phyloP scores from a whole-genome alignment of 2,329 filamentous ascomycete species.

The Eutypa lata region DNA sequence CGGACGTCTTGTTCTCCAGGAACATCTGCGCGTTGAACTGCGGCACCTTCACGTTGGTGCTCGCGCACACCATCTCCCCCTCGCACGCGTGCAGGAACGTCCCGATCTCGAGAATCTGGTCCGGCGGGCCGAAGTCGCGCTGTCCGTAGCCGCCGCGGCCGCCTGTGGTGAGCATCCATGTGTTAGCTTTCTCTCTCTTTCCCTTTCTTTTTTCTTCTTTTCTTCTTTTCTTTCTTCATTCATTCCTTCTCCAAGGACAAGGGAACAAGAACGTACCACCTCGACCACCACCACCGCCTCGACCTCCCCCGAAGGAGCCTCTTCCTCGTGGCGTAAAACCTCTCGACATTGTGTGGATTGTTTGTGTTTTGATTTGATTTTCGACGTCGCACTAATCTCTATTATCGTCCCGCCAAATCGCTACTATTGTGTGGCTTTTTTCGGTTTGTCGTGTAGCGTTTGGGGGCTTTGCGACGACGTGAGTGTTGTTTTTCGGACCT shows the following conservation, averaged over 20 bases:
- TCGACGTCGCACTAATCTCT: no score
- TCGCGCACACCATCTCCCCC: conserved; percentile 97
- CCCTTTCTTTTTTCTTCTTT: neutral
- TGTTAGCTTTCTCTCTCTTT: conserved; percentile 1
- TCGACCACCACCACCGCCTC: conserved; percentile 22
- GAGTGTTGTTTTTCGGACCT: neutral
- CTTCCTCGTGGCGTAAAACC: conserved; percentile 29
- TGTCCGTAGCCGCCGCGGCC: conserved; percentile 32
- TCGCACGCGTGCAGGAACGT: conserved; percentile 91
- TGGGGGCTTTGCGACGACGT: neutral
- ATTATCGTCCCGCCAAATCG: neutral
- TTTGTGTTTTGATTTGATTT: no score
- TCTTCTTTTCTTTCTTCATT: neutral
- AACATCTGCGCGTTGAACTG: conserved; percentile 99
- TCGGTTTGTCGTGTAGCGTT: no score
- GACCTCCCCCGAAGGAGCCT: conserved; percentile 25
- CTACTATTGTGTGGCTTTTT: neutral
- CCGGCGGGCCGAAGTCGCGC: conserved; percentile 32
- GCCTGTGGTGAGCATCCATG: conserved; percentile 2
- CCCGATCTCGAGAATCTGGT: conserved; percentile 69
- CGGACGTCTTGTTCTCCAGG: conserved; percentile 93
- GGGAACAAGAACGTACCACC: conserved; percentile 22
- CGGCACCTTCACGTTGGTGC: conserved; percentile 90
- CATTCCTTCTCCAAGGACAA: neutral
- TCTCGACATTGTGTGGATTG: conserved; percentile 25